Percentiles rank a stretch among this genome's conserved stretches.
These are phyloP conservation scores for Tetraselmis chui DNA, from an alignment of 139 green algal species.

Conservation along the genomic window DNA sequence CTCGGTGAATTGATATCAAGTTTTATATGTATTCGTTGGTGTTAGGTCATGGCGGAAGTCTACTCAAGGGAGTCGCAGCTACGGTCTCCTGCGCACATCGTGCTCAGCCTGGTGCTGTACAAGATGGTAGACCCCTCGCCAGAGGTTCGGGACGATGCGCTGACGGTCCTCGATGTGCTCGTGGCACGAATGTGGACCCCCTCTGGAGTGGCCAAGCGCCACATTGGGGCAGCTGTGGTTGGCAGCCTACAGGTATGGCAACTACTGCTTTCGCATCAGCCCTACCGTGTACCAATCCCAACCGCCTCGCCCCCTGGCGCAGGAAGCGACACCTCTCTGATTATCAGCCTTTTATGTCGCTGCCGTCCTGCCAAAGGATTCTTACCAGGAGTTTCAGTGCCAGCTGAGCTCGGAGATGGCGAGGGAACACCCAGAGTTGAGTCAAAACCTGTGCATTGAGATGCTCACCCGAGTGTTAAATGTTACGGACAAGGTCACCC, in stretches of 20 bases:
- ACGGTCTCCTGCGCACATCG: conserved; percentile 33
- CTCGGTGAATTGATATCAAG: too few species aligned
- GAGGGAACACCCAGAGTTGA: conserved; percentile 70
- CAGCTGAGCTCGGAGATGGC: conserved; percentile 63
- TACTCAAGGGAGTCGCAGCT: neutral
- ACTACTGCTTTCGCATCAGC: neutral
- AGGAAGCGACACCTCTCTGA: too few species aligned
- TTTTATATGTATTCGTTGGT: too few species aligned
- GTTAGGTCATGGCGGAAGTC: neutral
- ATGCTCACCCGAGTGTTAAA: conserved; percentile 60
- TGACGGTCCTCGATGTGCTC: conserved; percentile 76
- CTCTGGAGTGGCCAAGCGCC: conserved; percentile 3
- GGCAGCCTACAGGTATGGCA: conserved; percentile 33
- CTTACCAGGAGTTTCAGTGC: conserved; percentile 80
- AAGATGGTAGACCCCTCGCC: conserved; percentile 75
- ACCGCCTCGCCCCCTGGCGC: too few species aligned
- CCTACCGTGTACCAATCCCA: neutral
- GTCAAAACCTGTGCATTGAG: conserved; percentile 74
- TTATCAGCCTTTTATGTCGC: too few species aligned
- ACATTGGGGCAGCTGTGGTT: conserved; percentile 43
- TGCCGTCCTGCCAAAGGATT: too few species aligned
- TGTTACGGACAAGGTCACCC: conserved; percentile 5
- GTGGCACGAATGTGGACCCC: conserved; percentile 53
- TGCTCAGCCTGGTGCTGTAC: conserved; percentile 87
- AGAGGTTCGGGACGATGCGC: conserved; percentile 72